Base-by-base conservation (phyloP, 2,329 filamentous ascomycete species). In the Apiospora rasikravindrae region DNA sequence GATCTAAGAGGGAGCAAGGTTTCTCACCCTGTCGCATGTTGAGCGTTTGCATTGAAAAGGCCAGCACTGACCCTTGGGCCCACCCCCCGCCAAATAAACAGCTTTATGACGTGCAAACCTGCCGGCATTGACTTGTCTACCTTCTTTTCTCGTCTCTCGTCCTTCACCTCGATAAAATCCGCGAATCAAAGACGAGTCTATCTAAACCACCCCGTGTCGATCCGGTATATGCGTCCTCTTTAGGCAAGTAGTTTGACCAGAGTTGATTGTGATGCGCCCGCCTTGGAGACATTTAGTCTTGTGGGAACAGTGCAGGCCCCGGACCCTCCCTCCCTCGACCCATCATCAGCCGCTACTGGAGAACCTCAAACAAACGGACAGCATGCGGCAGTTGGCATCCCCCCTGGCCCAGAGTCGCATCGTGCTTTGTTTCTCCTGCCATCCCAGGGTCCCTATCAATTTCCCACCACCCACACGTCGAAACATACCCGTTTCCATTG, bases 401-500 rank as follows among this genome's bases (percentile, higher is more conserved):
- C 57, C 57, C 57, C 57, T 64, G 57, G 57, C 19, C 57, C 57
- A 64, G 33, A 40, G 57, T 64, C 33, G 57, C 57, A 64, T 64
- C 33, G 57, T 64, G 53, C 53, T 19, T 64, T 29, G 24, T 33
- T 40, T 24, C 57, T 64, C 33, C 5, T 64, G 57, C 57, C 57
- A 64, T 64, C 57, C 57, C 40, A 40, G 57, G 57, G 33, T 7
- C 37, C 67, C 44, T 49, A 22, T 49, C 67, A 69, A 44, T 49
- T 49, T 69, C 67, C 67, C 44, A 37, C 44, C 44, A 49, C n/a
- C 67, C 67, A 69, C 67, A 37, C 10, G 67, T 19, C 19, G 42
- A 68, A 68, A 45, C 67, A 29, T 4, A 10, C 16, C 16, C 67
- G 16, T 26, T 24, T n/a, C 40, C 42, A 45, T 68, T 68, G 33